Evolutionary conservation across 257 asterid genomes (phyloP), one percentile per base, ranked within the genome.

Genomic region (Nicotiana otophora): DNA sequence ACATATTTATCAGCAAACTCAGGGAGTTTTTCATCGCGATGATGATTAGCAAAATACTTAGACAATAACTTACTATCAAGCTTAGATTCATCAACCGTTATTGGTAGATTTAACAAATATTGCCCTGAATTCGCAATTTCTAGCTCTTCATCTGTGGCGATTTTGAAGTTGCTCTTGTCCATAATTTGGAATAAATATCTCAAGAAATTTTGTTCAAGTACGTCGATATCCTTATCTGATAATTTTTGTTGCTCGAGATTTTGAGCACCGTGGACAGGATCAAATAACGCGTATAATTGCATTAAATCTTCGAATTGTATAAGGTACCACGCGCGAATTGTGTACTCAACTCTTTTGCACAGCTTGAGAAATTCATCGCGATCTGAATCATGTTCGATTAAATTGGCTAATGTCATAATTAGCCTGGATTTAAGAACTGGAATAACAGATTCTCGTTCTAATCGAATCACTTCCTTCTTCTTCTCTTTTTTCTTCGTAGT

Each of bases 231-330:
- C 15, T 86, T 92, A 0, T 88, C 84, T 36, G 95, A 85, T 64
- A 96, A 86, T 78, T 91, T 90, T 89, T 96, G 99, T 89, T 93
- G 99, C 83, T 93, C 94, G 88, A 96, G 88, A 85, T 93, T 92
- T 58, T 93, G 92, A 30, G 89, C 82, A 42, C 99, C 99, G 75
- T 92, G 84, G 31, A 94, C 93, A 61, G 99, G 99, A 88, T 96
- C 99, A 84, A 96, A 96, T 84, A 96, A 97, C 39, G 98, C 90
- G 89, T 93, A 96, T 54, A 96, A 88, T 89, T 94, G 98, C 99
- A 94, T 94, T 87, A 96, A 97, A 88, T 96, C 99, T 93, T 96
- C 99, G 83, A 96, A 96, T 84, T 96, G 99, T 81, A 94, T 86
- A 85, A 86, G 90, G 89, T 94, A 96, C 99, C 99, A 96, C 5